Conservation (phyloP, 208 protist species). For the Crithidia brevicula region DNA sequence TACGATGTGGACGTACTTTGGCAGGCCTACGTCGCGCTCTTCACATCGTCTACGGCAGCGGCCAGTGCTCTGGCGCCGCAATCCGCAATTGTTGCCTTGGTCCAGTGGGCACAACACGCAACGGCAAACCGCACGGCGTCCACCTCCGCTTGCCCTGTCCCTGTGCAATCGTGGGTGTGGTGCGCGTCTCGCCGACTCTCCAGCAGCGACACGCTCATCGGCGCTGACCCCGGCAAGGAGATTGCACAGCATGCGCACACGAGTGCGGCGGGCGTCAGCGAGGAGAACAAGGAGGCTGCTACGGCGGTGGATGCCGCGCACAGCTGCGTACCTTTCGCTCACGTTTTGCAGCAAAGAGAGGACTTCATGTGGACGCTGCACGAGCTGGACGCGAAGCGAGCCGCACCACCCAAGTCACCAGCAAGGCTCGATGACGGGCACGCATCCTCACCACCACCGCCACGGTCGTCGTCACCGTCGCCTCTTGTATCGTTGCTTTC, state of each 20-base stretch:
- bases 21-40: constrained; percentile 39
- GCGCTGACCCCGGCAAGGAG: no score
- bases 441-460: neutral
- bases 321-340: constrained; percentile 22
- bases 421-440: neutral
- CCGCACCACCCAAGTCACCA: no score
- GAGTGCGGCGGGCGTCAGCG: neutral
- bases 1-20: constrained; percentile 32
- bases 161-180: constrained; percentile 22
- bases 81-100: constrained; percentile 20
- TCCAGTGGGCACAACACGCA: constrained; percentile 22
- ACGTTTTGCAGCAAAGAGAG: constrained; percentile 32
- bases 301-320: neutral
- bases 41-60: constrained; percentile 16
- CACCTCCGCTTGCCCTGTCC: no score
- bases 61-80: constrained; percentile 11
- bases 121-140: neutral
- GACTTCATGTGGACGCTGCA: constrained; percentile 25
- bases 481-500: constrained; percentile 1
- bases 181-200: constrained; percentile 3
- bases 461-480: neutral
- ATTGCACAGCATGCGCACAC: neutral
- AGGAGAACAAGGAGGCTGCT: neutral
- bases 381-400: constrained; percentile 7
- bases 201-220: neutral